Base-by-base conservation (phyloP, 345 rosid genomes). In the Pistacia vera region DNA sequence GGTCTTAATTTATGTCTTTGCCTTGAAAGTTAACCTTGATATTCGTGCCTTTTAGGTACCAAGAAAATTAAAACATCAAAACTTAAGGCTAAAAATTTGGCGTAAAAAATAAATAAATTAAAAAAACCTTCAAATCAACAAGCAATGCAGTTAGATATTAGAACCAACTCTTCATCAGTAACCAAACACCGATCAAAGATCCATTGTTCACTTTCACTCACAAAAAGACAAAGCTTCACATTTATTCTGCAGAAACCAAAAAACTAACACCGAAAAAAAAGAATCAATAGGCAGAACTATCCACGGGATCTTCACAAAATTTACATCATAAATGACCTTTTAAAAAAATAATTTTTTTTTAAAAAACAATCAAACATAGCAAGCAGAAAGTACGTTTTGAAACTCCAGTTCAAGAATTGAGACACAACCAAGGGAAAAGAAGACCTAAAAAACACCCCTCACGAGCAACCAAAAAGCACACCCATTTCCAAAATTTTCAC, bases 211-310 rank as follows among this genome's bases (percentile, higher is more conserved):
- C 2, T 63, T 64, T 30, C 25, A 30, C 58, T 61, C 25, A 52
- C 33, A 30, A 58, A 75, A 75, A 76, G 60, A 82, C 75, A 9
- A 66, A 4, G 56, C 73, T 73, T 36, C 36, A 48, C 54, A 61
- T 36, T 33, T 57, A 71, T 13, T 66, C 77, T 75, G 70, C 81
- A 68, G 2, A 33, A 70, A 64, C 30, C 66, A 56, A 72, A 62
- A 36, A 52, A n/a, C 22, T 12, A 11, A 13, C 41, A 57, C 7
- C 51, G 44, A 11, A 46, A 30, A 74, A 28, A 54, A 9, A 20
- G 0, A 16, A 52, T 30, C 3, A 30, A 52, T 11, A 52, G 2
- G 5, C 17, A 73, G 1, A 28, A 28, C 10, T 11, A 59, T 4
- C 30, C 18, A 60, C 10, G 5, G 18, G 62, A 55, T 70, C 51